Evolutionary conservation across 129 eudicot genomes (phyloP).

Genomic region (Centrapalus pauciflorus): DNA sequence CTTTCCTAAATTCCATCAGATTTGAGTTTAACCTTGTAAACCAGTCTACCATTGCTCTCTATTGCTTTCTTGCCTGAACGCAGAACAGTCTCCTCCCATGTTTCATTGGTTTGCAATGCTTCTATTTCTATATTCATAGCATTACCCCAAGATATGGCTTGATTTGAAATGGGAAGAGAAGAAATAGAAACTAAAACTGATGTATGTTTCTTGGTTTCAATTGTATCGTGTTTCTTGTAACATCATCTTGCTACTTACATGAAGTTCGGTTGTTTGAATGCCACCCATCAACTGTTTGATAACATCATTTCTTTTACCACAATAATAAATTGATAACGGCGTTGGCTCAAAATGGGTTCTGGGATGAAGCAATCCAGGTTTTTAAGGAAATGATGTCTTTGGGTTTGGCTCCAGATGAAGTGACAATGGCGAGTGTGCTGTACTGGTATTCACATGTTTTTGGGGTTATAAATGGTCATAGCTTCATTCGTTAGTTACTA

Average conservation of each 20-base stretch:
- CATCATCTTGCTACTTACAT: slow-evolving; percentile 62
- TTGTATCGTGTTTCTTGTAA: slow-evolving; percentile 60
- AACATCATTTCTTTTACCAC: slow-evolving; percentile 63
- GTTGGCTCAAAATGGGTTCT: slow-evolving; percentile 47
- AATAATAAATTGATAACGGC: slow-evolving; percentile 86
- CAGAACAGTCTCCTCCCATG: too few species aligned
- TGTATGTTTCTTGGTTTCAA: slow-evolving; percentile 40
- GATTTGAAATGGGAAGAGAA: too few species aligned
- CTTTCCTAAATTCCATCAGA: too few species aligned
- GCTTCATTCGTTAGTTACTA: slow-evolving; percentile 58
- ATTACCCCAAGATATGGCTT: too few species aligned
- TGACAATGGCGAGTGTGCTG: slow-evolving; percentile 67
- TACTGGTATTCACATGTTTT: slow-evolving; percentile 46
- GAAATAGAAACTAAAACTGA: slow-evolving; percentile 32
- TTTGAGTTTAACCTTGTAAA: too few species aligned
- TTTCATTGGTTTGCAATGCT: too few species aligned
- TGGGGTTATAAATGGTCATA: slow-evolving; percentile 31
- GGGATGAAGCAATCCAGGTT: slow-evolving; percentile 51
- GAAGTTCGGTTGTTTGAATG: slow-evolving; percentile 39
- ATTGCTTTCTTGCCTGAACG: too few species aligned
- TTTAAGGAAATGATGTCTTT: slow-evolving; percentile 58
- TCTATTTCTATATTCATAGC: too few species aligned
- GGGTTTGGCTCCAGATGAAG: slow-evolving; percentile 61
- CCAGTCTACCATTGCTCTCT: too few species aligned
- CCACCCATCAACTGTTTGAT: slow-evolving; percentile 73